Evolutionary conservation across 2,329 filamentous ascomycete species (phyloP), one percentile per base, ranked within the genome.

Genomic region (Byssoonygena ceratinophila): DNA sequence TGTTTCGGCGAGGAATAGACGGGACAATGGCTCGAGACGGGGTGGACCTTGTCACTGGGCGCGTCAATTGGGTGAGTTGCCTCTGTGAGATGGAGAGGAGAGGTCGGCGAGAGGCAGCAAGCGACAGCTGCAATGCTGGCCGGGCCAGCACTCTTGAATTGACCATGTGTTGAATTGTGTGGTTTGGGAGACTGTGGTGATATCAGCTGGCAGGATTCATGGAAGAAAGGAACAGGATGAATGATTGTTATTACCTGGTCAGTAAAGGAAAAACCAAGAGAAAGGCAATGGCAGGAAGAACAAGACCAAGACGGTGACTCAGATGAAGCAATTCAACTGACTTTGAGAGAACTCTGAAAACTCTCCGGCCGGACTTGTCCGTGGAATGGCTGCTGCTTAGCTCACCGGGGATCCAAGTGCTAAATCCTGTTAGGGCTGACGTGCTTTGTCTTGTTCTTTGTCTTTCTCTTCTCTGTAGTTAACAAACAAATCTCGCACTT

Each of bases 1-100:
- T 77, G 22, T 66, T 62, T 51, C 75, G 70, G 54, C 64, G 63
- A 23, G 59, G 57, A 51, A 59, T 58, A 47, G 59, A 59, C 16
- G 6, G 32, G n/a, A 32, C 25, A 31, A 50, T 29, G 14, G 23
- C 20, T 29, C 25, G 9, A 16, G 39, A 25, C 8, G 23, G 16
- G 18, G 16, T 11, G 4, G 32, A 14, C 32, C 32, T 9, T 11
- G 20, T 27, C 27, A 41, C 20, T 1, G 50, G 27, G 20, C 29
- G 29, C 11, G 39, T 37, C 8, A 52, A 49, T 18, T 40, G 48
- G 20, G 41, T 40, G 31, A 54, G 54, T 46, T 56, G 54, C 12
- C 39, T 20, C 23, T 52, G 54, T 20, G 52, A 46, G 27, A 54
- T 2, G 37, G 52, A 18, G 22, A 37, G 18, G 6, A 54, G 32